Percentiles rank a stretch among this genome's conserved stretches.
phyloP scores from a whole-genome alignment of 2,329 filamentous ascomycete genomes.

The Xylaria polymorpha region DNA sequence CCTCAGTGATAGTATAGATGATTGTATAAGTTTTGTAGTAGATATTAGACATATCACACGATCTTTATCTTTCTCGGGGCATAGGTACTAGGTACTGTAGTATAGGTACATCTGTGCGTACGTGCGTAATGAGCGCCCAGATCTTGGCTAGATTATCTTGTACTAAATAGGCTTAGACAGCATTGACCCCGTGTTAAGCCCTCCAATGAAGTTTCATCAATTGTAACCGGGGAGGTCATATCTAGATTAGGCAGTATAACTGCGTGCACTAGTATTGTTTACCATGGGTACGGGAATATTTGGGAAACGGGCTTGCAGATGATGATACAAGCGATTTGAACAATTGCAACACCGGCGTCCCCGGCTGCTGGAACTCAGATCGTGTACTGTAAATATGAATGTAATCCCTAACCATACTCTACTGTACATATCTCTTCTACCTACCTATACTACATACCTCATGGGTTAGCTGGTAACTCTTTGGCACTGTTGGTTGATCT shows the following conservation, averaged over 20 bases:
- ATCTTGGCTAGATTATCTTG: constrained; percentile 12
- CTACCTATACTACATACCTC: no score
- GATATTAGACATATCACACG: not conserved
- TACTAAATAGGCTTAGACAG: not conserved
- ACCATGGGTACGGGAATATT: not conserved
- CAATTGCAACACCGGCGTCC: constrained; percentile 5
- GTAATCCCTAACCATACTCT: not conserved
- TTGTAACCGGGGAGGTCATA: not conserved
- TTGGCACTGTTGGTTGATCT: not conserved
- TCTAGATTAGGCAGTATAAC: not conserved
- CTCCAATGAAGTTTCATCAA: constrained; percentile 14
- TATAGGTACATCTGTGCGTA: not conserved
- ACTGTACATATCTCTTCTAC: no score
- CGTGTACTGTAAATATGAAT: not conserved
- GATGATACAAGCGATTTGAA: not conserved
- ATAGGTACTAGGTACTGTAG: no score
- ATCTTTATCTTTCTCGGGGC: not conserved
- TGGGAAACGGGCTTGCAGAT: constrained; percentile 5
- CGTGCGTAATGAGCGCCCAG: not conserved
- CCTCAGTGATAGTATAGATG: no score
- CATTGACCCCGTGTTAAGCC: not conserved
- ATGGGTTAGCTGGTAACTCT: not conserved
- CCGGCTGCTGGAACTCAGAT: not conserved
- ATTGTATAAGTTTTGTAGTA: no score
- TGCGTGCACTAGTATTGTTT: not conserved